Evolutionary conservation across 1,139 yeast genomes (phyloP).

Genomic region (Protomyces inundatus): DNA sequence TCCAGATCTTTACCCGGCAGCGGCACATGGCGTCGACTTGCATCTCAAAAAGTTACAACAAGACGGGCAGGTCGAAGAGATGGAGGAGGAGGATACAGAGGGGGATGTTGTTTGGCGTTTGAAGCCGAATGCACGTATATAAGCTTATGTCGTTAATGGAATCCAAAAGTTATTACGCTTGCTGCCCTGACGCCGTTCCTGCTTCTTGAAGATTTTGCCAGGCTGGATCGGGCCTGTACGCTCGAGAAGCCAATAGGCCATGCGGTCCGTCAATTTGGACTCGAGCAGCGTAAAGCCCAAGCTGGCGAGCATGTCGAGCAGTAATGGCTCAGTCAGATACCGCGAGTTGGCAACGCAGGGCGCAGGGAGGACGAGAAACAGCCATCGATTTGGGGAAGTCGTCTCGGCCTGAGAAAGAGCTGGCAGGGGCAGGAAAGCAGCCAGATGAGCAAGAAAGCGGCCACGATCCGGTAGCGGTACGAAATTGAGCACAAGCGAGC

Average conservation of each 20-base stretch:
- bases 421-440: slow-evolving; percentile 48
- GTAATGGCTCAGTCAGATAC: slow-evolving; percentile 52
- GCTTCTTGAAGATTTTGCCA: slow-evolving; percentile 18
- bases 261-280: slow-evolving; percentile 60
- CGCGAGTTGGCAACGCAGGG: slow-evolving; percentile 83
- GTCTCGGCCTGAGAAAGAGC: background rate
- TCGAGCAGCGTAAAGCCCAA: slow-evolving; percentile 54
- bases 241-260: slow-evolving; percentile 70
- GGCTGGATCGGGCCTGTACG: slow-evolving; percentile 36
- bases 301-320: slow-evolving; percentile 48
- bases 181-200: slow-evolving; percentile 19
- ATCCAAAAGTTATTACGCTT: slow-evolving; percentile 26
- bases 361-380: slow-evolving; percentile 78
- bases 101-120: background rate
- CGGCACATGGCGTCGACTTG: slow-evolving; percentile 38
- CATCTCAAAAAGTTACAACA: slow-evolving; percentile 38
- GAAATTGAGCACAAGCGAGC: slow-evolving; percentile 82
- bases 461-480: slow-evolving; percentile 77
- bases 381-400: slow-evolving; percentile 35
- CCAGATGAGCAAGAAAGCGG: slow-evolving; percentile 61
- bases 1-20: slow-evolving; percentile 35
- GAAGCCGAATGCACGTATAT: background rate
- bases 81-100: background rate
- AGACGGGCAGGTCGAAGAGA: slow-evolving; percentile 1
- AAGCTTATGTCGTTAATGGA: slow-evolving; percentile 7